A percentile compares a stretch with the other conserved stretches of the same genome.
phyloP scores from a whole-genome alignment of 2,329 filamentous ascomycete genomes.

The Dactylonectria macrodidyma region DNA sequence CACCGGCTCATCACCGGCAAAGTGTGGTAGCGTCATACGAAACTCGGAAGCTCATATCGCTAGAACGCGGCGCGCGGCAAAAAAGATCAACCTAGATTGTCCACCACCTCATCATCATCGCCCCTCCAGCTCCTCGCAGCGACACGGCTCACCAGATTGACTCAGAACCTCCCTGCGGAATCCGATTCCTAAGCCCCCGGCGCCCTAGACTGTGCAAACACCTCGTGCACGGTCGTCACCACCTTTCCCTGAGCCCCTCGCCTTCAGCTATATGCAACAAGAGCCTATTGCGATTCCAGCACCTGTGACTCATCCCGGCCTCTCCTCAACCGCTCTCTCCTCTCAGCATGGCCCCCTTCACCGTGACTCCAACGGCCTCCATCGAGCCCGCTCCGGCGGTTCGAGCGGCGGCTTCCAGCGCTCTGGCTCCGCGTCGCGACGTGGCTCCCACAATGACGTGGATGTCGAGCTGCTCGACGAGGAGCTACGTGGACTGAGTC shows the following conservation, averaged over 20 bases:
- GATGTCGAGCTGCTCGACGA: conserved; percentile 63
- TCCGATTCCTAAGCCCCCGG: conserved; percentile 22
- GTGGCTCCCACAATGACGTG: conserved; percentile 51
- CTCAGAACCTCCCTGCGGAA: conserved; percentile 25
- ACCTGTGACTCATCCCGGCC: conserved; percentile 57
- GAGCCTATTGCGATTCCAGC: conserved; percentile 65
- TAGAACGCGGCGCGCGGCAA: conserved; percentile 43
- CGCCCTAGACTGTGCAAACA: conserved; percentile 65
- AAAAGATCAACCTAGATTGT: conserved; percentile 42
- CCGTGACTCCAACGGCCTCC: conserved; percentile 58
- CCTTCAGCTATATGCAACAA: conserved; percentile 76
- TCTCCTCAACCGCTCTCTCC: conserved; percentile 51
- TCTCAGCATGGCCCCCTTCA: conserved; percentile 72
- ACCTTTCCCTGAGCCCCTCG: conserved; percentile 50
- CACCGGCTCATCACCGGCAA: conserved; percentile 50
- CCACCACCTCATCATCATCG: conserved; percentile 32
- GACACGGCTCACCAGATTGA: conserved; percentile 35
- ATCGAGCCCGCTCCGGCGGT: conserved; percentile 51
- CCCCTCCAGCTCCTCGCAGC: conserved; percentile 36
- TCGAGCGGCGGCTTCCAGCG: conserved; percentile 56
- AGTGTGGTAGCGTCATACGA: conserved; percentile 23
- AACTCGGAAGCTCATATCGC: conserved; percentile 28
- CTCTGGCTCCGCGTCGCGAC: conserved; percentile 49
- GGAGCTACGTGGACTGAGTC: conserved; percentile 68
- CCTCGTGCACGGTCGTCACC: conserved; percentile 65